phyloP scores from a whole-genome alignment of 495 filamentous ascomycete species.

The Trichoderma parareesei region DNA sequence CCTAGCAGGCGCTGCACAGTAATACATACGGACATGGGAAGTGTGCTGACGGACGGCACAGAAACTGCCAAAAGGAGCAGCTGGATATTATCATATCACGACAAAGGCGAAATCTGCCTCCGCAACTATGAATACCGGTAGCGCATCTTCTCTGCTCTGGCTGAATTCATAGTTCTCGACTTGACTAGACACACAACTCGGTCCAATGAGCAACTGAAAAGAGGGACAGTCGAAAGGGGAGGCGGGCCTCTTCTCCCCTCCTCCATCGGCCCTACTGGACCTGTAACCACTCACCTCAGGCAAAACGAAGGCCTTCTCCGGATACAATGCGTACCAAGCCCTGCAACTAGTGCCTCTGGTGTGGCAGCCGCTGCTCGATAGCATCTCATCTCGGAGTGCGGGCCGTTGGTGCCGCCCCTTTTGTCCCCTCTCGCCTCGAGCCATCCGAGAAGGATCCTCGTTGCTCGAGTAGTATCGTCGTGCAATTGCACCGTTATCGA shows the following conservation, averaged over 20 bases:
- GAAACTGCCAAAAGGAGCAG: neutral
- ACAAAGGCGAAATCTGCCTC: too few species aligned
- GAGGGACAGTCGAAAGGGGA: neutral
- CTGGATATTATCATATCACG: neutral
- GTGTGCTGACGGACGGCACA: neutral
- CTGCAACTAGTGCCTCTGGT: slow-evolving; percentile 1
- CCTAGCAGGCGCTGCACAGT: neutral
- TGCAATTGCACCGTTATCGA: too few species aligned
- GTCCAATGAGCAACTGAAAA: neutral
- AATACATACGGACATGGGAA: neutral
- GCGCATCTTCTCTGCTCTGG: too few species aligned
- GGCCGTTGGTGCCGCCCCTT: slow-evolving; percentile 8
- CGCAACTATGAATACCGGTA: too few species aligned
- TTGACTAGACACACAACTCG: neutral
- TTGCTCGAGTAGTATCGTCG: neutral
- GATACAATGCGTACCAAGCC: neutral
- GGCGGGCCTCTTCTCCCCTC: neutral
- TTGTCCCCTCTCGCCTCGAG: neutral
- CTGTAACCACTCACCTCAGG: neutral
- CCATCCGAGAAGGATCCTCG: neutral
- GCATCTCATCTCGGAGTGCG: slow-evolving; percentile 7
- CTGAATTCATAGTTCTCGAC: neutral
- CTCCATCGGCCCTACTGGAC: neutral
- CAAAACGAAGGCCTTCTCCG: neutral
- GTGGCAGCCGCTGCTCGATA: neutral